phyloP scores from a whole-genome alignment of 176 grass and related monocot species.

The Bromus sterilis region DNA sequence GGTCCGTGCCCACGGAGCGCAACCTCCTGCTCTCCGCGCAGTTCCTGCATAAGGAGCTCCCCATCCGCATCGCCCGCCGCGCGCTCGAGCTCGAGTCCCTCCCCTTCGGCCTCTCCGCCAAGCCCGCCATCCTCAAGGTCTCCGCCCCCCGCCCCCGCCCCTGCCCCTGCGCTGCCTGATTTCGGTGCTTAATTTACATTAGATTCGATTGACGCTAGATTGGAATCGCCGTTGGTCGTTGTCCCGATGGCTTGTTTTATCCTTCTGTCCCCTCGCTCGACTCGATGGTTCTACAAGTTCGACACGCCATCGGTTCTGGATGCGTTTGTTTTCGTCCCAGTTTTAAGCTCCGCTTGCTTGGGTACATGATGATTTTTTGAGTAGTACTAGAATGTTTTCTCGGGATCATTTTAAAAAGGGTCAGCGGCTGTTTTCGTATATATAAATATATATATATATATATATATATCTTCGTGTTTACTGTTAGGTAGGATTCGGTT shows the following conservation, averaged over 20 bases:
- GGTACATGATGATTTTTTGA: neutral
- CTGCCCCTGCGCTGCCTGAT: neutral
- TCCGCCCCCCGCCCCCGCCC: neutral
- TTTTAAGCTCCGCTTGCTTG: neutral
- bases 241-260: neutral
- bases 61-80: conserved; percentile 75
- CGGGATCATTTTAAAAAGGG: neutral
- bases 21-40: conserved; percentile 83
- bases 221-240: neutral
- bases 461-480: neutral
- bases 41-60: conserved; percentile 86
- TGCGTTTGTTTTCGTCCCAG: neutral
- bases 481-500: neutral
- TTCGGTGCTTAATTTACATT: neutral
- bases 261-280: neutral
- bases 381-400: neutral
- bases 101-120: conserved; percentile 69
- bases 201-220: neutral
- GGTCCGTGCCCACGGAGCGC: conserved; percentile 50
- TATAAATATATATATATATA: no score
- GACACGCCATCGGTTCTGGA: neutral
- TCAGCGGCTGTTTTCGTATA: neutral
- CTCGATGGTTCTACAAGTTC: neutral
- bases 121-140: conserved; percentile 79
- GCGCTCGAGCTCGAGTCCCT: conserved; percentile 66